A percentile compares a stretch with the other conserved stretches of the same genome.
These are phyloP conservation scores for Lablab purpureus DNA, from an alignment of 306 rosid species.

Conservation along the genomic window DNA sequence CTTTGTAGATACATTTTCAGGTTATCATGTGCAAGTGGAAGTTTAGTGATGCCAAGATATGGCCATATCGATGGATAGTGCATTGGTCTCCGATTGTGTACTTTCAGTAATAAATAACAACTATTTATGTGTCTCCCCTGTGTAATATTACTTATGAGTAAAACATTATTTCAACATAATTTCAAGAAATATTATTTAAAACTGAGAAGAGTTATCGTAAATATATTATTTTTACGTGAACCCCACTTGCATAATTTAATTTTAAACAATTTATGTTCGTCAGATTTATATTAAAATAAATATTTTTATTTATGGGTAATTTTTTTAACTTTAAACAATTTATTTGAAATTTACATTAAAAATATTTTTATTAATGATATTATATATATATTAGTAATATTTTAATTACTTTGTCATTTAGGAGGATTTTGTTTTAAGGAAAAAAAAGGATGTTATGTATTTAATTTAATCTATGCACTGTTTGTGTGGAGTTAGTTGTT, in stretches of 20 bases:
- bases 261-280: no score
- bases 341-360: no score
- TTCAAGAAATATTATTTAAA: no score
- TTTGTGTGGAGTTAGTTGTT: not conserved
- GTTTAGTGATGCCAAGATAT: constrained; percentile 6
- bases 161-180: no score
- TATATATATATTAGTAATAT: not conserved
- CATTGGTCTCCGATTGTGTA: constrained; percentile 4
- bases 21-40: constrained; percentile 40
- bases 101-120: constrained; percentile 1
- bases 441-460: not conserved
- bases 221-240: no score
- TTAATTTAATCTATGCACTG: not conserved
- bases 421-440: not conserved
- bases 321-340: no score
- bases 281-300: no score
- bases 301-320: no score
- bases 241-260: no score
- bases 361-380: no score
- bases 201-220: no score
- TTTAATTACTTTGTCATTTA: not conserved
- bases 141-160: no score
- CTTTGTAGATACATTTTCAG: constrained; percentile 16
- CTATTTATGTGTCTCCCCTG: not conserved
- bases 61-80: not conserved